A percentile compares a stretch with the other conserved stretches of the same genome.
Evolutionary conservation across 345 rosid genomes (phyloP).

Genomic region (Camelina sativa): DNA sequence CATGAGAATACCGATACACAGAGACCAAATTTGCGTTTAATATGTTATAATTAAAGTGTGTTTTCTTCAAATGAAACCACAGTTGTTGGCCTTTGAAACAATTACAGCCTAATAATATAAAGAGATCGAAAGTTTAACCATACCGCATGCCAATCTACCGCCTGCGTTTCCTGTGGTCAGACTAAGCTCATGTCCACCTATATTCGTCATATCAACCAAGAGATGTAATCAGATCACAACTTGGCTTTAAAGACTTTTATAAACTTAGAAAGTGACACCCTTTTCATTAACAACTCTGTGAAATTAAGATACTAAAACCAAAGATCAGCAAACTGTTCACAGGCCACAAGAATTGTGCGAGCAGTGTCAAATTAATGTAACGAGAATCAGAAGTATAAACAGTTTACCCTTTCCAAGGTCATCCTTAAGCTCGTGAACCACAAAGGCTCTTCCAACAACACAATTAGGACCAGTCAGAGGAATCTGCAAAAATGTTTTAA

Average conservation of each 20-base stretch:
- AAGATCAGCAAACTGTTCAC: neutral
- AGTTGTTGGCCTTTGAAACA: neutral
- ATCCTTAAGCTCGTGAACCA: slow-evolving; percentile 95
- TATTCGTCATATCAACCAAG: slow-evolving; percentile 42
- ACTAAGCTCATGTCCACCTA: slow-evolving; percentile 98
- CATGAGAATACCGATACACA: slow-evolving; percentile 21
- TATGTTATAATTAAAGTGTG: neutral
- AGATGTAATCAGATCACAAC: slow-evolving; percentile 31
- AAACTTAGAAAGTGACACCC: slow-evolving; percentile 2
- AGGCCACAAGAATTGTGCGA: neutral
- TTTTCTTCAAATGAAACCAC: neutral
- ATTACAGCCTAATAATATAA: neutral
- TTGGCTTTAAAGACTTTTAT: neutral
- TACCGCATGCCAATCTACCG: slow-evolving; percentile 99
- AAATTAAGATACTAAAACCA: neutral
- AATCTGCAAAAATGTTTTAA: slow-evolving; percentile 54
- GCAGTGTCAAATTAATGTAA: neutral
- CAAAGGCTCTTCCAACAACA: slow-evolving; percentile 93
- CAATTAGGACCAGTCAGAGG: slow-evolving; percentile 76
- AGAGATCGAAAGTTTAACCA: neutral
- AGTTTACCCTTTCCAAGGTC: slow-evolving; percentile 91
- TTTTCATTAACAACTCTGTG: neutral
- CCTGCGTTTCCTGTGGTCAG: slow-evolving; percentile 96
- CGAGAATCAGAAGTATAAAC: neutral
- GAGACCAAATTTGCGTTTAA: neutral